Evolutionary conservation across 2,329 filamentous ascomycete genomes (phyloP), one percentile per base, ranked within the genome.

Genomic region (Xylaria sp.): DNA sequence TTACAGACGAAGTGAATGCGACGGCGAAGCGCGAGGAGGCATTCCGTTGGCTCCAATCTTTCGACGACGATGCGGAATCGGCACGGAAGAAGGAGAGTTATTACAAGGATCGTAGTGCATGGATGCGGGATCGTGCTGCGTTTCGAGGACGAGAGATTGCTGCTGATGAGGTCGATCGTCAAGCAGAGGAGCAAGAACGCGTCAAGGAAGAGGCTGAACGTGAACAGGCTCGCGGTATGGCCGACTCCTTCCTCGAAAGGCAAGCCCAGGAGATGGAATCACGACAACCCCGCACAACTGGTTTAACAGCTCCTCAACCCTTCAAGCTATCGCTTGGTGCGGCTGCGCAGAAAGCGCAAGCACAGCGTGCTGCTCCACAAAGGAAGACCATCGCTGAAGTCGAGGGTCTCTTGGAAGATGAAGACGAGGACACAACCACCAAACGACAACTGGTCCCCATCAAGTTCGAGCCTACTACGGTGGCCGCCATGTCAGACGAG

Each of bases 261-360:
- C 90, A 95, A 72, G 90, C 89, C 0, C 84, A 89, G 66, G 91
- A 96, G 70, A 81, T 95, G 72, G 84, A 83, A 65, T 75, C 78
- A 49, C 76, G 78, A 62, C 76, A 65, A 58, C 55, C 69, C 64
- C 64, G 66, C 69, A 5, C 76, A 1, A 68, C 74, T 30, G 72
- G 74, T 2, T 67, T 75, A 57, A 71, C 78, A 8, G 82, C 84
- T 58, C 90, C 90, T 2, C 87, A 90, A 70, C 87, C 88, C 23
- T 95, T 97, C 83, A 97, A 96, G 74, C 83, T 97, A 59, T 96
- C 92, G 1, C 87, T 97, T 30, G 92, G 92, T 57, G 91, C 91
- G 0, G 91, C 92, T 0, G 90, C 91, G 0, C 91, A 95, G 73
- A 91, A 81, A 67, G 81, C 81, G 0, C 81, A 84, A 54, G 82